A percentile compares a stretch with the other conserved stretches of the same genome.
phyloP scores from a whole-genome alignment of 257 asterid species.

The Galeopsis tetrahit region DNA sequence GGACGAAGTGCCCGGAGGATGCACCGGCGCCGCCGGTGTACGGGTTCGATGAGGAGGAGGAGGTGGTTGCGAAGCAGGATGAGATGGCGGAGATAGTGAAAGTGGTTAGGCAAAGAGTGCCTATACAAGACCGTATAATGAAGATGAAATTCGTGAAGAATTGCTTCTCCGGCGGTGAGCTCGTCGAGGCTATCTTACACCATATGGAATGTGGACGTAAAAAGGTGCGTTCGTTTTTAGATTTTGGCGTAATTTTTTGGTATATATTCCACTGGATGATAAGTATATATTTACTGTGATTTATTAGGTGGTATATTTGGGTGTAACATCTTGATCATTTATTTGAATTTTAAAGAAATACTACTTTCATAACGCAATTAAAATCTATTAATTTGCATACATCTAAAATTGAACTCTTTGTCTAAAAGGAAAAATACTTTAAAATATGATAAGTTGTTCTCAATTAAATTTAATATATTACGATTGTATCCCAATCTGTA shows the following conservation, averaged over 20 bases:
- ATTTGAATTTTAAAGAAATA: background rate
- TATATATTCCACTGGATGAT: background rate
- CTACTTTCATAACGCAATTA: background rate
- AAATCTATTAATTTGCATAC: no score
- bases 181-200: slow-evolving; percentile 75
- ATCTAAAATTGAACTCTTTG: no score
- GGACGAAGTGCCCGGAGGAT: slow-evolving; percentile 74
- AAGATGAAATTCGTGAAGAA: slow-evolving; percentile 87
- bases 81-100: slow-evolving; percentile 65
- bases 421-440: no score
- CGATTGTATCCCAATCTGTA: background rate
- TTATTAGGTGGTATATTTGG: background rate
- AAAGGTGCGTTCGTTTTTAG: slow-evolving; percentile 48
- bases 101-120: slow-evolving; percentile 71
- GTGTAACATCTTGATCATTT: background rate
- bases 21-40: slow-evolving; percentile 87
- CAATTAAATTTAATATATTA: no score
- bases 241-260: background rate
- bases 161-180: slow-evolving; percentile 84
- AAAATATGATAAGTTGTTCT: no score
- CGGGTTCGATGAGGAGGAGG: slow-evolving; percentile 75
- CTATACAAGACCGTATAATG: slow-evolving; percentile 84
- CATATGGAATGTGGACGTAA: slow-evolving; percentile 76
- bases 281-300: background rate
- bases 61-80: slow-evolving; percentile 51